Evolutionary conservation across 2,329 filamentous ascomycete species (phyloP).

Genomic region (Cytospora leucostoma): DNA sequence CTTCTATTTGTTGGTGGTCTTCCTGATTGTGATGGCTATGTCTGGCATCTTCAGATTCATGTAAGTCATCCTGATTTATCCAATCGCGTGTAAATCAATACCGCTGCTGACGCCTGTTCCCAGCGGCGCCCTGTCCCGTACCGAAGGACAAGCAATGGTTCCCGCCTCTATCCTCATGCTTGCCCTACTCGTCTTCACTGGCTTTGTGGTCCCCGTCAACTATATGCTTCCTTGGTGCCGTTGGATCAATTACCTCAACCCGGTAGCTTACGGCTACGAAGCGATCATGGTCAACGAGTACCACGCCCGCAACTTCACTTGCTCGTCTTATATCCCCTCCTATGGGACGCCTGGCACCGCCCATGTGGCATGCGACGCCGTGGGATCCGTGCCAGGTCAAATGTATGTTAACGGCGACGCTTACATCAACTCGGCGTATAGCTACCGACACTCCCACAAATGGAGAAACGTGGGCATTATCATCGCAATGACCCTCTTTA

Average conservation of each 20-base stretch:
- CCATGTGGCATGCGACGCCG: conserved; percentile 45
- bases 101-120: too few relatives aligned
- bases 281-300: conserved; percentile 85
- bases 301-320: conserved; percentile 59
- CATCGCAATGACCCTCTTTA: conserved; percentile 62
- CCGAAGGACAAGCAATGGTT: conserved; percentile 64
- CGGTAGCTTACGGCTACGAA: conserved; percentile 79
- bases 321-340: conserved; percentile 49
- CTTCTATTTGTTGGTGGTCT: conserved; percentile 78
- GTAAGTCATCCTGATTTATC: too few relatives aligned
- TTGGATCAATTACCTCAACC: conserved; percentile 83
- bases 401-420: conserved; percentile 56
- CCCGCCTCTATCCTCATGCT: conserved; percentile 64
- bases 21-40: conserved; percentile 74
- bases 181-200: conserved; percentile 70
- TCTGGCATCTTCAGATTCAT: conserved; percentile 89
- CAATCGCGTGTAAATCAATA: too few relatives aligned
- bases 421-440: conserved; percentile 57
- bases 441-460: conserved; percentile 59
- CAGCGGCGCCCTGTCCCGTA: conserved; percentile 74
- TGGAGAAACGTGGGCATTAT: conserved; percentile 76
- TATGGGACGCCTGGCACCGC: conserved; percentile 33
- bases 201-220: conserved; percentile 63
- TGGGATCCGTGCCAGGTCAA: conserved; percentile 47
- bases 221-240: conserved; percentile 80